phyloP scores from a whole-genome alignment of 2,329 filamentous ascomycete genomes.

The Aureobasidium sp. region DNA sequence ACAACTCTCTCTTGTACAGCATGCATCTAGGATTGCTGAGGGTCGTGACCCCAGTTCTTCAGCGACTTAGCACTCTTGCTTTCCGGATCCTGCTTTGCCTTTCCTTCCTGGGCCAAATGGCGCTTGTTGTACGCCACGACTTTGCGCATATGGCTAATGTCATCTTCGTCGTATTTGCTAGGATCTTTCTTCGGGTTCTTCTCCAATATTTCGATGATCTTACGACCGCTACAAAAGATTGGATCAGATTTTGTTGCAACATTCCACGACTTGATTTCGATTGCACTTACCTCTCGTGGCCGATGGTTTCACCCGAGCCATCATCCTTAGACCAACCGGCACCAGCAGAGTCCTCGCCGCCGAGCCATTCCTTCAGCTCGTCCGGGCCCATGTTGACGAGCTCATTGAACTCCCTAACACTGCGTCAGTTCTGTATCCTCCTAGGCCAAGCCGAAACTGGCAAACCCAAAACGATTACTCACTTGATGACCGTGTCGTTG shows the following conservation, averaged over 20 bases:
- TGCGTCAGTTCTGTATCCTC: not conserved
- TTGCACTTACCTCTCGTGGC: conserved; percentile 45
- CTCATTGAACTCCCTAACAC: conserved; percentile 52
- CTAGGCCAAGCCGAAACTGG: not conserved
- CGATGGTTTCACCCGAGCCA: conserved; percentile 52
- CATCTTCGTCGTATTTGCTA: conserved; percentile 48
- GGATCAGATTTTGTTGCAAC: not conserved
- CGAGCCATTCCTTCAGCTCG: conserved; percentile 55
- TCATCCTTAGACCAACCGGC: conserved; percentile 55
- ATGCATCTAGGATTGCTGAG: conserved; percentile 22
- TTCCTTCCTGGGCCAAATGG: conserved; percentile 57
- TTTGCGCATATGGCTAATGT: conserved; percentile 43
- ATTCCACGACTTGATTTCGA: too few species aligned
- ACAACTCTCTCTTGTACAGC: not conserved
- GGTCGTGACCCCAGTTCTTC: conserved; percentile 50
- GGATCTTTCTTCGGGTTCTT: conserved; percentile 52
- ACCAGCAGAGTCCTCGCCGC: conserved; percentile 47
- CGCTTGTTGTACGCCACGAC: conserved; percentile 59
- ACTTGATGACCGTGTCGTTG: conserved; percentile 43
- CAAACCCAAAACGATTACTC: conserved; percentile 13
- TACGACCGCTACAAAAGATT: conserved; percentile 43
- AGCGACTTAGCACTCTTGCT: conserved; percentile 50
- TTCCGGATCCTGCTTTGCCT: conserved; percentile 48
- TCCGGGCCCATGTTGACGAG: conserved; percentile 57
- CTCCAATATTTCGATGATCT: conserved; percentile 55